Evolutionary conservation across 75 land plant species (phyloP), one percentile per base, ranked within the genome.

Genomic region (Cunninghamia lanceolata): DNA sequence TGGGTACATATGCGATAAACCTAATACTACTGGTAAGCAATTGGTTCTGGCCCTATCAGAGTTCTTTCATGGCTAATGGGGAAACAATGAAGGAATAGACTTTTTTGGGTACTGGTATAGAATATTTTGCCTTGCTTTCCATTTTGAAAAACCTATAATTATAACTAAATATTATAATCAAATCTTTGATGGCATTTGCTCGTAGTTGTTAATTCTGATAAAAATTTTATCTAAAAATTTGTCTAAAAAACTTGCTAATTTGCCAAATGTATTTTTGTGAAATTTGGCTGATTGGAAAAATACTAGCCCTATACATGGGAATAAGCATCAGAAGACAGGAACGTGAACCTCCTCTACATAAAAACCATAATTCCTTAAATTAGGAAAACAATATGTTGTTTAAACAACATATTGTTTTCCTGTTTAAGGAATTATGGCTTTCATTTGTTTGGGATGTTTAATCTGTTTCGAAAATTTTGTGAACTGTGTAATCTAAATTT

Each of bases 1-100:
- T 17, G 96, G 95, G 0, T 95, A 89, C 86, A 88, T 87, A 15
- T 98, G 99, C 84, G 89, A 90, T 46, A 56, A 15, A 10, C 87
- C 95, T 3, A 86, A 83, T 21, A 21, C 14, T 11, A 74, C 86
- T 16, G 86, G 97, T 93, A 85, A 86, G 83, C 83, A 28, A 35
- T 34, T 52, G 38, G 36, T 52, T 53, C 10, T 83, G 17, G 1
- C 32, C 52, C 8, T 25, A 3, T 73, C 9, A 11, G 34, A 73
- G 36, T 32, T 73, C n/a, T 73, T 73, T 73, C 36, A 1, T 73
- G 36, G 4, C 36, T 10, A 11, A 73, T 73, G 9, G 14, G 2
- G 2, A 32, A 73, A 11, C 11, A 2, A 32, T 73, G 2, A 73
- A 73, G 75, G 2, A 13, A 32, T 71, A 35, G 74, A 2, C 32